Evolutionary conservation across 192 early-diverging fungal species (phyloP), one percentile per base, ranked within the genome.

Genomic region (Dissophora globulifera): DNA sequence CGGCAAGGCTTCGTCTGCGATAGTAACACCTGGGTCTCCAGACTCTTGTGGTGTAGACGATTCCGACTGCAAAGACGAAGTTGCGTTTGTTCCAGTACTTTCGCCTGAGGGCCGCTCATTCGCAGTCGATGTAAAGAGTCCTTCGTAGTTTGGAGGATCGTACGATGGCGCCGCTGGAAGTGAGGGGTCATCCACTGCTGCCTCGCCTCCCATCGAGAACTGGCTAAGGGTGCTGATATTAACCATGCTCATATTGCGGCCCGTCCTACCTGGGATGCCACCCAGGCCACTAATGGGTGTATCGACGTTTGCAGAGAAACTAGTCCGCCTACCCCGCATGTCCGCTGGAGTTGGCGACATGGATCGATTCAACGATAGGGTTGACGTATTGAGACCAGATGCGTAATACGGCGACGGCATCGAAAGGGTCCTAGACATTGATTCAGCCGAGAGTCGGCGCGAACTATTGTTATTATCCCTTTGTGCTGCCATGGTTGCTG

Each of bases 261-360:
- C n/a, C 1, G 54, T 30, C 16, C 55, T 40, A 7, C 57, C 62
- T 17, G 60, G 30, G 4, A 49, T 41, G 6, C 58, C 45, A 2
- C 50, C 58, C 30, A 58, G 57, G 26, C 50, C 41, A 8, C 54
- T 43, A 23, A 75, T 29, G 12, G 72, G 62, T 4, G 58, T 46
- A 31, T 76, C 72, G 20, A 76, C 72, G 29, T 76, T 76, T 7
- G 72, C 72, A 10, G 72, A 76, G 52, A 76, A 76, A 27, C 72
- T 76, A 8, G 72, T 61, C 25, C 72, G 43, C 19, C 72, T 51
- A 16, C 72, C 64, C 10, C 72, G 56, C 2, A 67, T 8, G 46
- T 48, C 64, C 6, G 58, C 45, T 15, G 64, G 51, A 11, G 58
- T 62, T 4, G 72, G 62, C 19, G 72, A 76, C 13, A 62, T 46